Evolutionary conservation across 345 rosid genomes (phyloP).

Genomic region (Hevea brasiliensis): DNA sequence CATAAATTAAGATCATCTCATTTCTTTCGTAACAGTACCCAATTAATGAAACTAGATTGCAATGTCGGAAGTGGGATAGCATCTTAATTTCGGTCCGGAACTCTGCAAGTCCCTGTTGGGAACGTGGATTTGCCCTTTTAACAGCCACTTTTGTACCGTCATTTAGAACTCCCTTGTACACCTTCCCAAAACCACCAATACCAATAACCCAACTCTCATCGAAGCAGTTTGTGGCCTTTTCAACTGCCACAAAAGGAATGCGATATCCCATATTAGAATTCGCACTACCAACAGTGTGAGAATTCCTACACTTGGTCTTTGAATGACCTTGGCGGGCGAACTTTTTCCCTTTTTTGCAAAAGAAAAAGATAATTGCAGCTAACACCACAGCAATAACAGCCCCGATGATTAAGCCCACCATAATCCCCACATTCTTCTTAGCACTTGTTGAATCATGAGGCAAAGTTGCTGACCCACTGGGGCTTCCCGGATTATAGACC

Average conservation of each 20-base stretch:
- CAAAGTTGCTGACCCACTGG: constrained; percentile 21
- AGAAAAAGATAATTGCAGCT: constrained; percentile 33
- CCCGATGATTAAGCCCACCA: constrained; percentile 49
- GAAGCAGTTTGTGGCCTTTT: no score
- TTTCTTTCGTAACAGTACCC: constrained; percentile 3
- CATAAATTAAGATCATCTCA: no score
- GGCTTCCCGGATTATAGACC: constrained; percentile 55
- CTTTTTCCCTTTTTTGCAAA: constrained; percentile 40
- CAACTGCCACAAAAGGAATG: no score
- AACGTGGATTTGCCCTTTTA: constrained; percentile 24
- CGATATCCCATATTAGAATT: constrained; percentile 36
- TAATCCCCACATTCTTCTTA: constrained; percentile 42
- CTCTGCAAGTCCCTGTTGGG: constrained; percentile 79
- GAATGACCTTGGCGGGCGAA: constrained; percentile 41
- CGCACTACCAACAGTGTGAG: constrained; percentile 51
- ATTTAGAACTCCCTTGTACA: no score
- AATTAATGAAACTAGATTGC: no score
- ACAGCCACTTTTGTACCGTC: no score
- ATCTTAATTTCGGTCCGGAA: constrained; percentile 78
- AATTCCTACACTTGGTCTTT: constrained; percentile 46
- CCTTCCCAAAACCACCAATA: no score
- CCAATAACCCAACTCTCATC: no score
- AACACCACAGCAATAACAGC: constrained; percentile 33
- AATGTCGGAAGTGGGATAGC: constrained; percentile 73
- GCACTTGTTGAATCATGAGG: constrained; percentile 27